phyloP scores from a whole-genome alignment of 768 basidiomycete genomes.

The Tylopilus vinaceipallidus region DNA sequence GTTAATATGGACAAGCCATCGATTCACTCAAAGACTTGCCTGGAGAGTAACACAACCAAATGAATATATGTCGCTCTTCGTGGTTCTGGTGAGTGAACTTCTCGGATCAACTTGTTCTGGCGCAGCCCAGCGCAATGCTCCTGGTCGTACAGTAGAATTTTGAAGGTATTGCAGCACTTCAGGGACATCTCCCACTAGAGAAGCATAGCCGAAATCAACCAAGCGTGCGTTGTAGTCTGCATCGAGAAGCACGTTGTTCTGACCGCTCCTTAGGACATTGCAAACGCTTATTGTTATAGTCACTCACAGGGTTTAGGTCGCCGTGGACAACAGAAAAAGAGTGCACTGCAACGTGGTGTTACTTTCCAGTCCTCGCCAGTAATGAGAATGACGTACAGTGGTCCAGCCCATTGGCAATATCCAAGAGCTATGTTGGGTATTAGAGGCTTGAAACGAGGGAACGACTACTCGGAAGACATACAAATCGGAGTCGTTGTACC shows the following conservation, averaged over 20 bases:
- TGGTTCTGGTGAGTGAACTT: background rate
- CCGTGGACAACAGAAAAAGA: conserved; percentile 10
- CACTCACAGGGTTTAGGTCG: conserved; percentile 3
- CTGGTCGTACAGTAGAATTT: conserved; percentile 29
- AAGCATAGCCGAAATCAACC: conserved; percentile 42
- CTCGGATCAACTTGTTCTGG: conserved; percentile 30
- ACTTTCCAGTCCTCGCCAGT: background rate
- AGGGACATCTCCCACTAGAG: conserved; percentile 9
- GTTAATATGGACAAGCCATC: conserved; percentile 24
- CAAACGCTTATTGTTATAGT: background rate
- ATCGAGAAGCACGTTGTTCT: conserved; percentile 16
- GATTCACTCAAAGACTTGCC: conserved; percentile 38
- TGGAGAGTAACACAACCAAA: conserved; percentile 28
- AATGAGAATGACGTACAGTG: background rate
- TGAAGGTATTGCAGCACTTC: conserved; percentile 1
- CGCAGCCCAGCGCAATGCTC: conserved; percentile 44
- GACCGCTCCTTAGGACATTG: background rate
- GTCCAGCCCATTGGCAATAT: conserved; percentile 10
- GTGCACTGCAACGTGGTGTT: conserved; percentile 4
- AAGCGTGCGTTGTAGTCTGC: conserved; percentile 33
- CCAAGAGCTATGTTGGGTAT: conserved; percentile 17
- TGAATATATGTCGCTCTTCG: conserved; percentile 15
- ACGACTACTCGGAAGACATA: conserved; percentile 18
- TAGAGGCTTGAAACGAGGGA: conserved; percentile 12
- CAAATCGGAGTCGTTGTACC: conserved; percentile 2